phyloP scores from a whole-genome alignment of 148 eudicot species.

The Cornus suecica region DNA sequence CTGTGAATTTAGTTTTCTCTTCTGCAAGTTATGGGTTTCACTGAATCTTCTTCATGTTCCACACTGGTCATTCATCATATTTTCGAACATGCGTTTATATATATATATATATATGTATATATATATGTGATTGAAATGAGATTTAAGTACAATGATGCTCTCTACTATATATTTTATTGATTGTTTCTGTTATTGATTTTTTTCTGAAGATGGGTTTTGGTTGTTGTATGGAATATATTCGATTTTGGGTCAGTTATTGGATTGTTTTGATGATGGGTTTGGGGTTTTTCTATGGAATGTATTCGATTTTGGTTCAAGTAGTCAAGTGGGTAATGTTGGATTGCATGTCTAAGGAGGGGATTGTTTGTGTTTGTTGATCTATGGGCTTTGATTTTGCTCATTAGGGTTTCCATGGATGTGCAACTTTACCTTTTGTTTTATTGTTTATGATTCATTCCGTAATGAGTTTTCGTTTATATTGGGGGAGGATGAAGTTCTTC shows the following conservation, averaged over 20 bases:
- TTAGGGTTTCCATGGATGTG: background rate
- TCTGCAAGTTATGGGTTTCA: background rate
- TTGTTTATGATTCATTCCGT: too few species aligned
- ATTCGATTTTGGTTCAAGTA: background rate
- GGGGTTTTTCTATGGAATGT: background rate
- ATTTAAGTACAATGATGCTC: background rate
- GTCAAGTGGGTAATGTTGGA: background rate
- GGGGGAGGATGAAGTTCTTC: too few species aligned
- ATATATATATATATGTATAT: background rate
- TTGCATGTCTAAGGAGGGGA: background rate
- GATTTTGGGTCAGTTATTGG: background rate
- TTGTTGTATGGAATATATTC: background rate
- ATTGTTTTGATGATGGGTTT: slow-evolving; percentile 5
- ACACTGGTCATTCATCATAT: too few species aligned
- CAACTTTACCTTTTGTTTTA: background rate
- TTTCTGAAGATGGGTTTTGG: slow-evolving; percentile 1
- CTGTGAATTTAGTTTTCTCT: background rate
- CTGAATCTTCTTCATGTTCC: background rate
- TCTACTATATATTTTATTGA: too few species aligned
- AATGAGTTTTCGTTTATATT: background rate
- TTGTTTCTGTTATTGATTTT: background rate
- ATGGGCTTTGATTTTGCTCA: background rate
- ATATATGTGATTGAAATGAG: background rate
- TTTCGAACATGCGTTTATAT: background rate
- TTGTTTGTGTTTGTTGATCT: background rate